phyloP scores from a whole-genome alignment of 2,329 filamentous ascomycete genomes.

The Colletotrichum sp. region DNA sequence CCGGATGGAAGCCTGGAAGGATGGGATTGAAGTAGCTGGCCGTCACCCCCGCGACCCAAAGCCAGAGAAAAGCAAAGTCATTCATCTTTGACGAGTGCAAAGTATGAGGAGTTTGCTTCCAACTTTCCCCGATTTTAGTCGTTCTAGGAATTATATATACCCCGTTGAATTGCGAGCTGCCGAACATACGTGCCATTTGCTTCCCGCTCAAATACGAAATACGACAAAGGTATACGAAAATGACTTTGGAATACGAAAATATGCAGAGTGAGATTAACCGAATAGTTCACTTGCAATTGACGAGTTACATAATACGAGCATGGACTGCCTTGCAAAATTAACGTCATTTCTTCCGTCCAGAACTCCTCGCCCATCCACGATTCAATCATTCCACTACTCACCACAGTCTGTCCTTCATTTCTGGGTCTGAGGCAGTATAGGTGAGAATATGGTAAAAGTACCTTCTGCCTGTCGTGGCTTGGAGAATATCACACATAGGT shows the following conservation, averaged over 20 bases:
- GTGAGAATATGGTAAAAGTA: background rate
- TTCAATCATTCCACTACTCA: background rate
- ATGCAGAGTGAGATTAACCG: background rate
- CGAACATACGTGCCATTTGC: background rate
- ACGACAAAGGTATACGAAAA: background rate
- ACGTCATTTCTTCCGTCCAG: background rate
- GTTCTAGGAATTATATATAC: background rate
- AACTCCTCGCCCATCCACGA: background rate
- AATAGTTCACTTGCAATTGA: accelerated
- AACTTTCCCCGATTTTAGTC: background rate
- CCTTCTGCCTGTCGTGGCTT: background rate
- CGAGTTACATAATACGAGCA: background rate
- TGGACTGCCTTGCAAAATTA: background rate
- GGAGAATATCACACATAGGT: background rate
- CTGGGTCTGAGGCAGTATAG: accelerated
- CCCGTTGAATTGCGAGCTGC: background rate
- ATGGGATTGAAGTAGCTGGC: conserved; percentile 28
- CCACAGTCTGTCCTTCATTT: background rate
- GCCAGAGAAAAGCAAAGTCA: background rate
- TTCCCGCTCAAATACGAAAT: background rate
- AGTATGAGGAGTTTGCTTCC: background rate
- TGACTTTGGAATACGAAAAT: background rate
- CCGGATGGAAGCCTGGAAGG: conserved; percentile 33
- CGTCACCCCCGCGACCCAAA: background rate
- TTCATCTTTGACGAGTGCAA: background rate